Conservation (phyloP, 2,329 filamentous ascomycete genomes). For the Phyllosticta ampelicida region DNA sequence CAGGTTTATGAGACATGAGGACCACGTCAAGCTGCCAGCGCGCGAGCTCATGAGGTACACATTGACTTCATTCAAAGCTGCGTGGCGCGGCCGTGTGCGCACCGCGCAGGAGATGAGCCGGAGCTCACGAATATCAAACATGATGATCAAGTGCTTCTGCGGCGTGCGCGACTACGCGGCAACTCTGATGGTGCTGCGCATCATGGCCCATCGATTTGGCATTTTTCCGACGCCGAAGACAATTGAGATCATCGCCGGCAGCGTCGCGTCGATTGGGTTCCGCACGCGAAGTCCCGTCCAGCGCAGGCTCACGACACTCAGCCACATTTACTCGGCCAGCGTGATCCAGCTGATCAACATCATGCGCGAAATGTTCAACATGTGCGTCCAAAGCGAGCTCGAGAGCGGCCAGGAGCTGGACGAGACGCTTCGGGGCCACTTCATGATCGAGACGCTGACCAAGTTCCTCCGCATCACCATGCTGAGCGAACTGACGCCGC, state of each 20-base stretch:
- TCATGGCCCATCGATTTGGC: conserved; percentile 17
- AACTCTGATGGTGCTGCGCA: conserved; percentile 25
- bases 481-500: background rate
- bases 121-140: conserved; percentile 16
- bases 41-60: background rate
- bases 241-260: conserved; percentile 17
- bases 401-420: background rate
- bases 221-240: conserved; percentile 19
- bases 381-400: background rate
- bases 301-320: background rate
- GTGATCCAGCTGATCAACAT: background rate
- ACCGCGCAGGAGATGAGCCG: background rate
- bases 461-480: conserved; percentile 1
- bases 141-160: conserved; percentile 28
- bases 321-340: background rate
- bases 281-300: background rate
- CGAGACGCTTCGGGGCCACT: background rate
- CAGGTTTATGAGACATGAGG: background rate
- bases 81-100: background rate
- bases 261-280: conserved; percentile 23
- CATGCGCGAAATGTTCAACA: background rate
- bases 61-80: background rate
- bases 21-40: background rate
- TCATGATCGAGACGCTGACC: background rate
- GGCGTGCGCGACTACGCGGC: conserved; percentile 23